Conservation (phyloP, 345 rosid species). For the Litchi chinensis region DNA sequence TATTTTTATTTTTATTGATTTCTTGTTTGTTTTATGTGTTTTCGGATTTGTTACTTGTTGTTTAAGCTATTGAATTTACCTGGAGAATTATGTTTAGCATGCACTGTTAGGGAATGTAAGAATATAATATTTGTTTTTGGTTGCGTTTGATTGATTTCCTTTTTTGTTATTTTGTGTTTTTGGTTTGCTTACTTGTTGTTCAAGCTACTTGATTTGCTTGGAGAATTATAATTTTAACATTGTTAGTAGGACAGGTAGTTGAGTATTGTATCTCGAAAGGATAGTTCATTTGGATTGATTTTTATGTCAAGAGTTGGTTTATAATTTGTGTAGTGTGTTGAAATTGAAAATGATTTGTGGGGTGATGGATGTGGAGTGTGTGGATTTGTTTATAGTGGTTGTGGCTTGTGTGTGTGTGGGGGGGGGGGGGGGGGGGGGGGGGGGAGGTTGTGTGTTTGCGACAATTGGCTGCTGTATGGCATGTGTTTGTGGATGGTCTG, state of each 20-base stretch:
- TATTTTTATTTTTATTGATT: neutral
- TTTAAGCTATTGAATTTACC: neutral
- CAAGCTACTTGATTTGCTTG: too few relatives aligned
- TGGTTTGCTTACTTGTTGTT: too few relatives aligned
- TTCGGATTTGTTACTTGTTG: neutral
- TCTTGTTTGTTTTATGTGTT: neutral
- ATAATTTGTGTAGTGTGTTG: neutral
- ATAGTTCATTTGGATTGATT: neutral
- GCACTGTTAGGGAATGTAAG: neutral
- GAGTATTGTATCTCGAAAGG: neutral
- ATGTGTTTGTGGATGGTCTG: neutral
- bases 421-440: too few relatives aligned
- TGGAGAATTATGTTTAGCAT: neutral
- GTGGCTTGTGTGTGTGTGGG: neutral
- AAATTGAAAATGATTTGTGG: neutral
- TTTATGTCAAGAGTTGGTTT: neutral
- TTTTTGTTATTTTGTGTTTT: too few relatives aligned
- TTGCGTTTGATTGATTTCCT: too few relatives aligned
- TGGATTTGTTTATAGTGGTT: slow-evolving; percentile 1
- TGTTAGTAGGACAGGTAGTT: too few relatives aligned
- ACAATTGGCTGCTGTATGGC: too few relatives aligned
- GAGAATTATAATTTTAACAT: too few relatives aligned
- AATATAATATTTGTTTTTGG: too few relatives aligned
- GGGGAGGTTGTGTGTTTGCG: too few relatives aligned
- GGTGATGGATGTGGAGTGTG: neutral